These are phyloP conservation scores for Clonostachys rosea DNA, from an alignment of 2,329 filamentous ascomycete species.

Conservation along the genomic window DNA sequence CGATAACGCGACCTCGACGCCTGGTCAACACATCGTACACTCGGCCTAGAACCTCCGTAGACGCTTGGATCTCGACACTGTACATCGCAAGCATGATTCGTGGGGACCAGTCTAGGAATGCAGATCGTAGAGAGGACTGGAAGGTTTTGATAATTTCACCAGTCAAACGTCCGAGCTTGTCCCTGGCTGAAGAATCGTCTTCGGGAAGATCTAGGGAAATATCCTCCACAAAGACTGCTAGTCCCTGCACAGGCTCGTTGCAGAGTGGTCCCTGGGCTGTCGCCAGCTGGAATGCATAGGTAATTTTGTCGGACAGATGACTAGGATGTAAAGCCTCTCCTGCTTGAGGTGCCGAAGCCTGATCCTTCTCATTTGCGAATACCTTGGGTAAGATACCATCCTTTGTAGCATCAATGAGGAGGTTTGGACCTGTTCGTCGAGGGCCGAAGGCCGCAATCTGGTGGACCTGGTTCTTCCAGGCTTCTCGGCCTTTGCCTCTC, in stretches of 20 bases:
- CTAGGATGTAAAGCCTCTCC: conserved; percentile 50
- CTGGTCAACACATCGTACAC: conserved; percentile 96
- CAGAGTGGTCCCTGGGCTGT: conserved; percentile 87
- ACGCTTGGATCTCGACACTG: conserved; percentile 94
- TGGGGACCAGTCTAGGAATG: conserved; percentile 93
- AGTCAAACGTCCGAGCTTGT: conserved; percentile 74
- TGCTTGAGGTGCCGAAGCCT: conserved; percentile 25
- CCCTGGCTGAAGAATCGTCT: conserved; percentile 52
- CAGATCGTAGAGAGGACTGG: conserved; percentile 75
- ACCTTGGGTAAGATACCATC: conserved; percentile 68
- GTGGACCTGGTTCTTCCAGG: conserved; percentile 72
- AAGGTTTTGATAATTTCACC: conserved; percentile 91
- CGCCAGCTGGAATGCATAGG: conserved; percentile 90
- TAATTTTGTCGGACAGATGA: conserved; percentile 84
- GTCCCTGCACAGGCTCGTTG: conserved; percentile 86
- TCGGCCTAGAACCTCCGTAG: conserved; percentile 88
- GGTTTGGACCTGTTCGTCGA: conserved; percentile 76
- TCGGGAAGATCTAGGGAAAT: conserved; percentile 55
- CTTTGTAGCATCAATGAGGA: conserved; percentile 79
- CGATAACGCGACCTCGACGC: conserved; percentile 81
- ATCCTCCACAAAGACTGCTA: conserved; percentile 86
- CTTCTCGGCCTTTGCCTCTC: conserved; percentile 64
- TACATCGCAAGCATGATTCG: conserved; percentile 98
- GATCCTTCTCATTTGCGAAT: conserved; percentile 37
- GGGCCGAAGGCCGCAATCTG: conserved; percentile 90